These are phyloP conservation scores for Conringia planisiliqua DNA, from an alignment of 345 rosid species.

Conservation along the genomic window DNA sequence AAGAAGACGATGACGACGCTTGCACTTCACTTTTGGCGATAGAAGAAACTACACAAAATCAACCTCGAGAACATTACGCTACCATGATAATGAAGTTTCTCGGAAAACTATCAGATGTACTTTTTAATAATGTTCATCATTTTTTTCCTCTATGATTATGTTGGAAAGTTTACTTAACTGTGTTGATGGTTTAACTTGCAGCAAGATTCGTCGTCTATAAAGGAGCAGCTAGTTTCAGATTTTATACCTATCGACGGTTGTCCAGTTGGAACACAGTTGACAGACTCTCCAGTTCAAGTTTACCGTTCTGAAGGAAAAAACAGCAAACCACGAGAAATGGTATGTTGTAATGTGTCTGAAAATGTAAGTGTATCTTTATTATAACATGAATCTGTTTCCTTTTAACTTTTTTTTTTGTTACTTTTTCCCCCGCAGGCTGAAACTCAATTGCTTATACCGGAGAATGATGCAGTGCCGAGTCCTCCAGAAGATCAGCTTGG, in stretches of 20 bases:
- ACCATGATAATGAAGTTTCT: conserved; percentile 49
- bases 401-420: neutral
- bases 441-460: conserved; percentile 34
- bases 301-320: conserved; percentile 32
- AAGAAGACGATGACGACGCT: conserved; percentile 59
- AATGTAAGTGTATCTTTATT: conserved; percentile 4
- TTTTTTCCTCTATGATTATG: neutral
- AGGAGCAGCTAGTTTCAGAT: conserved; percentile 48
- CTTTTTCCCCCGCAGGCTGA: conserved; percentile 37
- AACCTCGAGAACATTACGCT: conserved; percentile 50
- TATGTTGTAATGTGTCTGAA: neutral
- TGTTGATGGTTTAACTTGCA: conserved; percentile 26
- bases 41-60: conserved; percentile 43
- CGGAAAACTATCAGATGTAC: conserved; percentile 53
- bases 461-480: conserved; percentile 34
- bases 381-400: neutral
- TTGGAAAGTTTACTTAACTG: conserved; percentile 8
- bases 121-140: neutral
- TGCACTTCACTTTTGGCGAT: conserved; percentile 46
- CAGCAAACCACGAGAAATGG: conserved; percentile 29
- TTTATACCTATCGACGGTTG: conserved; percentile 60
- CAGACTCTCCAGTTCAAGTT: conserved; percentile 39
- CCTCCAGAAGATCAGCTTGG: conserved; percentile 42
- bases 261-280: conserved; percentile 53
- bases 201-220: conserved; percentile 43